phyloP scores from a whole-genome alignment of 345 rosid species.

The Erysimum cheiranthoides region DNA sequence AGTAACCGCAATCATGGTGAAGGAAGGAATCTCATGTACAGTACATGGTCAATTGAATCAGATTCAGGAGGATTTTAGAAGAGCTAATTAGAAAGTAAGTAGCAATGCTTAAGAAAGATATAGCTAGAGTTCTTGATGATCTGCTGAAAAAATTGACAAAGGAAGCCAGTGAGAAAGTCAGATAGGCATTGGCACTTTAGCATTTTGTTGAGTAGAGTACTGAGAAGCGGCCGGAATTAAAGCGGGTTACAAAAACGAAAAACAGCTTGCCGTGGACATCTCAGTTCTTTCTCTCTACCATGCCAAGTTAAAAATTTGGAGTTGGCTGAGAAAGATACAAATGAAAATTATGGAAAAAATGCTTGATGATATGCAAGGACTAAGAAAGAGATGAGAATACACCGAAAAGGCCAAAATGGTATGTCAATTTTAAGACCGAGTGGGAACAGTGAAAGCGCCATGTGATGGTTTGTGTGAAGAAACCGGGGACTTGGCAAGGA shows the following conservation, averaged over 20 bases:
- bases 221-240: constrained; percentile 87
- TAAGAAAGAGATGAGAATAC: constrained; percentile 38
- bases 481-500: constrained; percentile 58
- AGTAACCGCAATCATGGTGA: constrained; percentile 61
- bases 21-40: constrained; percentile 65
- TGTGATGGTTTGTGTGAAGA: constrained; percentile 54
- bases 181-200: constrained; percentile 79
- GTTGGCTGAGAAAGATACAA: constrained; percentile 66
- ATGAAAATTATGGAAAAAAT: constrained; percentile 64
- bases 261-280: constrained; percentile 76
- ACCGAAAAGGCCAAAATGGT: constrained; percentile 59
- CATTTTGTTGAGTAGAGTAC: constrained; percentile 79
- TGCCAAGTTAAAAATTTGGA: constrained; percentile 55
- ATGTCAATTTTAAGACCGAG: constrained; percentile 52
- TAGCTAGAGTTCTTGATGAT: constrained; percentile 63
- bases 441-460: constrained; percentile 76
- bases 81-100: constrained; percentile 71
- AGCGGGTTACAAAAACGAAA: constrained; percentile 71
- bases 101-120: constrained; percentile 70
- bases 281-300: constrained; percentile 71
- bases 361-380: constrained; percentile 60
- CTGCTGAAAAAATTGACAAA: constrained; percentile 62
- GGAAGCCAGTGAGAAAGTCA: constrained; percentile 75
- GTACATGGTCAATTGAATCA: constrained; percentile 64
- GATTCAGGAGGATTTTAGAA: constrained; percentile 76